Evolutionary conservation across 495 filamentous ascomycete genomes (phyloP), one percentile per base, ranked within the genome.

Genomic region (Diplogelasinospora grovesii): DNA sequence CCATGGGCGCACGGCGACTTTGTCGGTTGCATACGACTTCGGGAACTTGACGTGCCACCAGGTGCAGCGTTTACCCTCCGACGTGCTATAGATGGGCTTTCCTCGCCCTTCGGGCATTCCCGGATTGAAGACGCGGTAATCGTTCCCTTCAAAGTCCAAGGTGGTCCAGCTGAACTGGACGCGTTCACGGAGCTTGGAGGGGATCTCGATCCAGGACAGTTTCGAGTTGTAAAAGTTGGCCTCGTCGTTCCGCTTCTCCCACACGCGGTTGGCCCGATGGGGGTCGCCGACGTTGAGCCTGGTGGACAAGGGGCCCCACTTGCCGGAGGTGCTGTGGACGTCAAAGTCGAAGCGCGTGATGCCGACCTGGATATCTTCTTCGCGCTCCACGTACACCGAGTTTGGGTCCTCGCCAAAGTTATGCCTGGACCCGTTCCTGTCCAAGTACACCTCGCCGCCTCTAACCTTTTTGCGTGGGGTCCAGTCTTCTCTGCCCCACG

Each of bases 191-290:
- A 15, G 30, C 3, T 10, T 14, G 14, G 3, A 18, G 14, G 30
- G 30, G n/a, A 33, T 10, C 30, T 33, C 5, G 14, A 33, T 14
- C 30, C 30, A 33, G 11, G 30, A 33, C 30, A 33, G 30, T 8
- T 10, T 3, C 5, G 30, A 7, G 14, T 18, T 18, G 30, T n/a
- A 18, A 18, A 18, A 33, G 8, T 14, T 18, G 3, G 30, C 14
- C 30, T 33, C 30, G 30, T 33, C n/a, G 30, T 18, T 14, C n/a
- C 30, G n/a, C 11, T 33, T 14, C 30, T 33, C 30, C 30, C 30
- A 33, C 30, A 18, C 30, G 3, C 30, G 30, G n/a, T 18, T 14
- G n/a, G 30, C 30, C 14, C 30, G 30, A 33, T 18, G 4, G n/a
- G 30, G 30, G 15, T 33, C 15, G n/a, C 11, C 30, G 4, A 33